A percentile compares a stretch with the other conserved stretches of the same genome.
phyloP scores from a whole-genome alignment of 169 alveolate genomes.

The Eimeria zaria region DNA sequence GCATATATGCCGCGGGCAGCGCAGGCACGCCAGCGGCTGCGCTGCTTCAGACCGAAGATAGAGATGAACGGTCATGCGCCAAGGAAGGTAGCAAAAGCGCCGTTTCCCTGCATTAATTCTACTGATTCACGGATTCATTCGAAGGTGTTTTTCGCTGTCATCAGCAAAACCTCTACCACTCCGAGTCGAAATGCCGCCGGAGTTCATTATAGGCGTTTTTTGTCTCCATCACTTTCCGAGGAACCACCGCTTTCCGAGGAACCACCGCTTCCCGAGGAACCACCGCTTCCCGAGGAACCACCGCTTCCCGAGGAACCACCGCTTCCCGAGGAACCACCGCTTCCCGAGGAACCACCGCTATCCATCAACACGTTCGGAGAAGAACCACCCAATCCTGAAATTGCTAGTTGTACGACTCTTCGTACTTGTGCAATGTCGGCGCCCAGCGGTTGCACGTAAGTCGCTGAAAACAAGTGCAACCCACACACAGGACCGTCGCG shows the following conservation, averaged over 20 bases:
- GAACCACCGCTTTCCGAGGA: not conserved
- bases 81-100: not conserved
- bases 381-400: not conserved
- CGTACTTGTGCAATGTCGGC: no score
- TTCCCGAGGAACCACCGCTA: not conserved
- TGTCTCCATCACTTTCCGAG: not conserved
- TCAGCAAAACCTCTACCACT: not conserved
- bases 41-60: not conserved
- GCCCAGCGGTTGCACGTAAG: not conserved
- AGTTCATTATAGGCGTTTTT: not conserved
- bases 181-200: not conserved
- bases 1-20: not conserved
- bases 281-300: not conserved
- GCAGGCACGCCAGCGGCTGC: conserved; percentile 1
- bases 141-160: not conserved
- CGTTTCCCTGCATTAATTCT: not conserved
- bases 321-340: no score
- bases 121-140: not conserved
- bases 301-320: no score
- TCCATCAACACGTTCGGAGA: not conserved
- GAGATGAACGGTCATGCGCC: not conserved
- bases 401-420: not conserved
- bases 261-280: not conserved
- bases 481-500: not conserved
- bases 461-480: not conserved